A percentile compares a stretch with the other conserved stretches of the same genome.
phyloP scores from a whole-genome alignment of 139 green algal species.

The Tetraselmis striata region DNA sequence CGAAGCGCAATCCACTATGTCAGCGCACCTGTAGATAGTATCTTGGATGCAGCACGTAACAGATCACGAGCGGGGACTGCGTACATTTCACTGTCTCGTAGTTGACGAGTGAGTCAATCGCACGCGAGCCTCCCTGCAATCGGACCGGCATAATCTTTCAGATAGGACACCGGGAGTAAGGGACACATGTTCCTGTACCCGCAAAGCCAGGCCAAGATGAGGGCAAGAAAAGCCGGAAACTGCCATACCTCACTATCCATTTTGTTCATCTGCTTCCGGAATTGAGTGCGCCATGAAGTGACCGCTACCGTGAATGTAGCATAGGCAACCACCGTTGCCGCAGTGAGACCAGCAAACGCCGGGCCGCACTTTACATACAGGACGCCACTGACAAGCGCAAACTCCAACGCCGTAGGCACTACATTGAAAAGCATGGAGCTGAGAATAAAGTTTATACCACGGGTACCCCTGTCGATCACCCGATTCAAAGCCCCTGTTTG shows the following conservation, averaged over 20 bases:
- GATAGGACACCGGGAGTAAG: too few species aligned
- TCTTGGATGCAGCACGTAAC: too few species aligned
- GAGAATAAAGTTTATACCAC: constrained; percentile 93
- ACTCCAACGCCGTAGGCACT: constrained; percentile 85
- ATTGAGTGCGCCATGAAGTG: constrained; percentile 82
- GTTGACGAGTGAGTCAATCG: constrained; percentile 92
- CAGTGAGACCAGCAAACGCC: constrained; percentile 75
- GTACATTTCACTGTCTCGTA: constrained; percentile 95
- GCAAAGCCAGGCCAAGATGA: too few species aligned
- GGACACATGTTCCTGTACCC: too few species aligned
- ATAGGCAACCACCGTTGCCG: constrained; percentile 79
- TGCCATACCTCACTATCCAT: constrained; percentile 31
- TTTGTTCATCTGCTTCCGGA: constrained; percentile 83
- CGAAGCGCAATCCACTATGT: too few species aligned
- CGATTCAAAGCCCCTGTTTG: constrained; percentile 85
- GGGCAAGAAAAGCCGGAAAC: too few species aligned
- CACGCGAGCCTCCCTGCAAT: constrained; percentile 45
- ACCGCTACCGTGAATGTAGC: constrained; percentile 81
- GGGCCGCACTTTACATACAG: constrained; percentile 84
- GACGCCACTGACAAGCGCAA: constrained; percentile 74
- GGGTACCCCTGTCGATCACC: constrained; percentile 83
- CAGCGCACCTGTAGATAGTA: constrained; percentile 5
- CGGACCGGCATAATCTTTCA: too few species aligned
- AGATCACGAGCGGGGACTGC: not conserved
- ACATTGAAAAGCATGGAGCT: constrained; percentile 93